Base-by-base conservation (phyloP, 2,329 filamentous ascomycete genomes). In the Tolypocladium ovalisporum region DNA sequence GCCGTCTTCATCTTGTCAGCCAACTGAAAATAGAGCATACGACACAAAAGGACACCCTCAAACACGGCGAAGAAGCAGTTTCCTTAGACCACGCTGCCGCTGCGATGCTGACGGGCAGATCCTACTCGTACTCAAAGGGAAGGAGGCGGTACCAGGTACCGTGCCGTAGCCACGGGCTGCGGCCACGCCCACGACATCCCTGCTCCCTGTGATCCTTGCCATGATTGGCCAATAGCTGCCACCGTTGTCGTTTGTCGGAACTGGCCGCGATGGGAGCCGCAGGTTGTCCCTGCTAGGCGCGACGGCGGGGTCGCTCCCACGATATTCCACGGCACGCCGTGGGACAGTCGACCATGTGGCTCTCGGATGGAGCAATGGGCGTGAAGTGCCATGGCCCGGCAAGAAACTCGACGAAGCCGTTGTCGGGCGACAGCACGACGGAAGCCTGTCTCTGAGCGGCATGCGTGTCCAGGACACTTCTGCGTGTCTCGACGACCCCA, bases 391-490 rank as follows among this genome's bases (percentile, higher is more conserved):
- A 15, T 29, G 15, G 27, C 44, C 17, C 27, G 44, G 27, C 47
- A 34, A 32, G 47, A 49, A 49, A 12, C 27, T 32, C 44, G 44
- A 49, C 44, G 32, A 17, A 32, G 47, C 17, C 27, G 29, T 17
- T 27, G 44, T 32, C 44, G 15, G 24, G 24, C 42, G 44, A 32
- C 44, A 29, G 8, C 27, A 9, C 6, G 7, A 10, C 29, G 24
- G 24, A 47, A 32, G 52, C n/a, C 19, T 57, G 56, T 56, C 51
- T 55, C 40, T 55, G 24, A 35, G 34, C 54, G 54, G 54, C 56
- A 54, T 52, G 54, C 54, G 42, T 55, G 58, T 58, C 54, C 54
- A 36, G 56, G 44, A 56, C 56, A 51, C 2, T 32, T 34, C 54
- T 56, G 54, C 22, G 32, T 40, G 22, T 24, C n/a, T 29, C 40